Conservation (phyloP, 768 basidiomycete genomes). For the Tulasnella sp. region DNA sequence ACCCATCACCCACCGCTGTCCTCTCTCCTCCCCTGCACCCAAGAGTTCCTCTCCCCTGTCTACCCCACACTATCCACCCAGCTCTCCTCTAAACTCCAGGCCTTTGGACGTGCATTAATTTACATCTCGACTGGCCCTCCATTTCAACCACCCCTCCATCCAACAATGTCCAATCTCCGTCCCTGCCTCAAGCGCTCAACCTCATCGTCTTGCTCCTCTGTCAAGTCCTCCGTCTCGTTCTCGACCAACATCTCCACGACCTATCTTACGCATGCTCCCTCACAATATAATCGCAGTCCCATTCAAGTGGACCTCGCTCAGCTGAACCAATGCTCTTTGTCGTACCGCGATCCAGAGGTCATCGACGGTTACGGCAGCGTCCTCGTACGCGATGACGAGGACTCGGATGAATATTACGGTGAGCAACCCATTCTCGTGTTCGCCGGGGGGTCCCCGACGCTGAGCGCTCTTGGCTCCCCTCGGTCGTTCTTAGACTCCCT, state of each 20-base stretch:
- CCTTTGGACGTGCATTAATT: not conserved
- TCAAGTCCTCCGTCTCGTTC: constrained; percentile 13
- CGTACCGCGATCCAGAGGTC: not conserved
- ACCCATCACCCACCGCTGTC: not conserved
- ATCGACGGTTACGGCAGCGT: constrained; percentile 11
- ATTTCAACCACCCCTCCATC: not conserved
- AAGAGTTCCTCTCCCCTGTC: not conserved
- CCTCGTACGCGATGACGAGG: constrained; percentile 16
- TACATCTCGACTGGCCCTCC: not conserved
- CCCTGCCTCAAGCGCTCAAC: constrained; percentile 12
- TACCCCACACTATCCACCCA: not conserved
- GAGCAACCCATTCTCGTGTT: not conserved
- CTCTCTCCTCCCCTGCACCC: not conserved
- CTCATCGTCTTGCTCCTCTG: constrained; percentile 3
- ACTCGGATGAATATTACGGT: constrained; percentile 15
- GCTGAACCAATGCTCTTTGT: not conserved
- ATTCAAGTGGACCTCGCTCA: constrained; percentile 12
- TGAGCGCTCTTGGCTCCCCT: not conserved
- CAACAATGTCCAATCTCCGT: constrained; percentile 8
- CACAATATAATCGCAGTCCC: constrained; percentile 16
- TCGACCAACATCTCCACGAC: constrained; percentile 19
- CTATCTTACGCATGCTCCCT: constrained; percentile 18
- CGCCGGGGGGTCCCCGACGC: not conserved
- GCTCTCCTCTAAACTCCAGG: not conserved
- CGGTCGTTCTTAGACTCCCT: not conserved